Evolutionary conservation across 2,329 filamentous ascomycete species (phyloP), one percentile per base, ranked within the genome.

Genomic region (Microsporum canis): DNA sequence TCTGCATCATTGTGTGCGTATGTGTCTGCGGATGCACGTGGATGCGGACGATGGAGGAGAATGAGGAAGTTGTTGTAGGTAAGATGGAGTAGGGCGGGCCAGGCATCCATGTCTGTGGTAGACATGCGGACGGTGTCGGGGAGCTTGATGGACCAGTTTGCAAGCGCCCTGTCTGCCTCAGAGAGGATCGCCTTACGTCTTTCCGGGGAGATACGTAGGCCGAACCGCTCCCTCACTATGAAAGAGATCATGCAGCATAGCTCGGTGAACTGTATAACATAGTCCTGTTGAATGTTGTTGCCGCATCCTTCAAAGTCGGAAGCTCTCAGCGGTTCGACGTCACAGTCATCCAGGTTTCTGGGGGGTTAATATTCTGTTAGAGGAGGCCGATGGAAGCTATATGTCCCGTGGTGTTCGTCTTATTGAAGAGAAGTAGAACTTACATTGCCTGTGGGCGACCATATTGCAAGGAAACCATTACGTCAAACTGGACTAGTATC

Each of bases 361-460:
- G 17, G 17, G 17, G 17, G 17, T 23, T 23, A 23, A 23, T 23
- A 23, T 23, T 23, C 17, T 23, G 17, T 23, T 23, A 23, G 17
- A 23, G 17, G 17, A 23, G 17, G 17, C 17, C 17, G 17, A 23
- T 23, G 17, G 17, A 23, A 23, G 17, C 17, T 23, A 23, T 23
- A 23, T 23, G 17, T 23, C 17, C 17, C 17, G 17, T 23, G 17
- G 17, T 23, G 17, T 23, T 23, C 17, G 17, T 23, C 17, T 23
- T 23, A 23, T 23, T 23, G 17, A 23, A 23, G 17, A 23, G 17
- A 23, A 23, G 31, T 36, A 59, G 57, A 38, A 67, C 73, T 69
- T 68, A 76, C 71, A 82, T 78, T 23, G 78, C 76, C 65, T 79
- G 77, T 17, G 80, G 80, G 57, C 80, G 75, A 41, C 80, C 80